Percentiles rank a stretch among this genome's conserved stretches.
phyloP scores from a whole-genome alignment of 192 early-diverging fungal species.

The Obelidium mucronatum region DNA sequence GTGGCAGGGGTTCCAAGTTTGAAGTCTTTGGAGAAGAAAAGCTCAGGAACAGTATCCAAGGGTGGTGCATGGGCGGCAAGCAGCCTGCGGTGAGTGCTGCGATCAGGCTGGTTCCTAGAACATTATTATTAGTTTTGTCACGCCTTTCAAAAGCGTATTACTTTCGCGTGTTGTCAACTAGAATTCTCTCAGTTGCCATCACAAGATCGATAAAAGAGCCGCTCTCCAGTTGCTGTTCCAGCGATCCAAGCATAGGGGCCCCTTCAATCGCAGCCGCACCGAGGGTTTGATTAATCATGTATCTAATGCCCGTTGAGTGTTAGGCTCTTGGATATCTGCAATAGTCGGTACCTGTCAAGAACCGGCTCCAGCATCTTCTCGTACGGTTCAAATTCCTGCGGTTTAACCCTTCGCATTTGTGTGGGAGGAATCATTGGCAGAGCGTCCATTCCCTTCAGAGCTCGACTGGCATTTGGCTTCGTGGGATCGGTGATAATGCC shows the following conservation, averaged over 20 bases:
- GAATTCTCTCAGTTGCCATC: slow-evolving; percentile 26
- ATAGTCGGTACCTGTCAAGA: slow-evolving; percentile 86
- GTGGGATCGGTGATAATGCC: slow-evolving; percentile 78
- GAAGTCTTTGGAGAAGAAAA: slow-evolving; percentile 88
- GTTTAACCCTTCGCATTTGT: slow-evolving; percentile 70
- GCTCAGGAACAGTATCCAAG: slow-evolving; percentile 82
- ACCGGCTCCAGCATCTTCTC: slow-evolving; percentile 72
- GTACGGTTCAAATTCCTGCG: slow-evolving; percentile 88
- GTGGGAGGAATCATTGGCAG: slow-evolving; percentile 63
- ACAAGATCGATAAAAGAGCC: slow-evolving; percentile 29
- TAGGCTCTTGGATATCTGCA: slow-evolving; percentile 32
- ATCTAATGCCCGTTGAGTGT: slow-evolving; percentile 3
- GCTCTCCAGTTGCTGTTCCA: slow-evolving; percentile 2
- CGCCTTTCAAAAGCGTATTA: no score
- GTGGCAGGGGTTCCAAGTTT: slow-evolving; percentile 89
- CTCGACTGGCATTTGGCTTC: slow-evolving; percentile 49
- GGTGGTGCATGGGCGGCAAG: slow-evolving; percentile 71
- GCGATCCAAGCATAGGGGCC: slow-evolving; percentile 48
- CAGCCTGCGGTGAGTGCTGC: slow-evolving; percentile 46
- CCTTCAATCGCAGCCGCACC: slow-evolving; percentile 61
- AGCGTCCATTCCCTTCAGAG: slow-evolving; percentile 48
- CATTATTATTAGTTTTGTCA: no score
- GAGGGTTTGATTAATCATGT: slow-evolving; percentile 20
- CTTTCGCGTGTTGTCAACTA: not conserved
- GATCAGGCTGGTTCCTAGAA: not conserved